Evolutionary conservation across 2,329 filamentous ascomycete genomes (phyloP), one percentile per base, ranked within the genome.

Genomic region (Rhynchosporium graminicola): DNA sequence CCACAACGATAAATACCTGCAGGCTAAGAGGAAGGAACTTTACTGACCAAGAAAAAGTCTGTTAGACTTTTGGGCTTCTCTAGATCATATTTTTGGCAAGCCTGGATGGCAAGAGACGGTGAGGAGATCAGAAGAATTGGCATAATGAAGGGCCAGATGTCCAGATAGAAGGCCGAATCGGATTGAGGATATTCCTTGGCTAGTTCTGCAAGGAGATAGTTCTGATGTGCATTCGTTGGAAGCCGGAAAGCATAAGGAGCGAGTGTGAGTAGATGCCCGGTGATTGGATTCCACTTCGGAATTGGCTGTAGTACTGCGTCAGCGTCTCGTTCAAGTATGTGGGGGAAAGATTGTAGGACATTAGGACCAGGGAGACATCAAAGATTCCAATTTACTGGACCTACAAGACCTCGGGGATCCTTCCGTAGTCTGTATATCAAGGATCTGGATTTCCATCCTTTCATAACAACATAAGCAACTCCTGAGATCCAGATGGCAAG

Each of bases 71-170:
- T 47, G 9, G 67, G 69, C 46, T 68, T 68, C 7, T 47, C 56
- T 3, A 67, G 57, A 43, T 59, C 64, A 31, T 61, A 55, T 20
- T 65, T 47, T 33, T 68, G 67, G 2, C 55, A 63, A 15, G 60
- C 63, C 60, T 71, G 65, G 31, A 60, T 66, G 9, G 68, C 62
- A 36, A 68, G 45, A 1, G 62, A 60, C 0, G 69, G 65, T 13
- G 64, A 64, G 20, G 60, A 57, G 8, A 71, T 58, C 40, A 70
- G 42, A 3, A 69, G 40, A 13, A 65, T 62, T 8, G 68, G 67
- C 20, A 36, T 51, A 13, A 43, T 33, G 38, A 70, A 66, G 5
- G 70, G 70, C 64, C 68, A 72, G 2, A 67, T 28, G 46, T 71
- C 70, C 31, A 71, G 42, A 50, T 70, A 71, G 38, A 62, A 68